A percentile compares a stretch with the other conserved stretches of the same genome.
phyloP scores from a whole-genome alignment of 2,329 filamentous ascomycete genomes.

The Exophiala viscosa region DNA sequence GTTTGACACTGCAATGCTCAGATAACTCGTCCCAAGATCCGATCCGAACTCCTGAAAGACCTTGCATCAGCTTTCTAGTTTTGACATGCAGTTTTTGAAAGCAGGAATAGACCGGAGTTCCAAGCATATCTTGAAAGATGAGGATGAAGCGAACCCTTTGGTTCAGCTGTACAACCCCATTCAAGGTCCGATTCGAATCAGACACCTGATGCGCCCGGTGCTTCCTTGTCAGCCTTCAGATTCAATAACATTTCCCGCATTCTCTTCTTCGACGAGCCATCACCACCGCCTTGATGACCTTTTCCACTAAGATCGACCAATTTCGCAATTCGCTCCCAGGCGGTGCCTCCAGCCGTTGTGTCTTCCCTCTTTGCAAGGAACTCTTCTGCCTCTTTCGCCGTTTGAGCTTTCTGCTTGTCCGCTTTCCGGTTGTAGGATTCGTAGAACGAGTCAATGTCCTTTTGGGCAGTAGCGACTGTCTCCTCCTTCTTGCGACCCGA shows the following conservation, averaged over 20 bases:
- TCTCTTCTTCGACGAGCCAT: slow-evolving; percentile 89
- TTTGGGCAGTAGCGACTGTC: slow-evolving; percentile 82
- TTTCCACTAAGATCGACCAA: slow-evolving; percentile 96
- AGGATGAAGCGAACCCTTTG: background rate
- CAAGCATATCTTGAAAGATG: background rate
- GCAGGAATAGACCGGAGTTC: too few relatives aligned
- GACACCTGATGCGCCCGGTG: slow-evolving; percentile 56
- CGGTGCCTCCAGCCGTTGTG: slow-evolving; percentile 88
- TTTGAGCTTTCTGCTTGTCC: slow-evolving; percentile 87
- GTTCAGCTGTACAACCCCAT: background rate
- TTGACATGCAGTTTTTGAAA: too few relatives aligned
- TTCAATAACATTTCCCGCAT: slow-evolving; percentile 87
- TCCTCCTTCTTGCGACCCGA: slow-evolving; percentile 77
- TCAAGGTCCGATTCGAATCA: slow-evolving; percentile 20
- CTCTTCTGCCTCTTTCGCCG: slow-evolving; percentile 85
- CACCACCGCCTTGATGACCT: slow-evolving; percentile 73
- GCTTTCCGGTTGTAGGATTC: slow-evolving; percentile 99
- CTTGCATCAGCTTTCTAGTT: too few relatives aligned
- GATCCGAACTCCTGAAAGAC: too few relatives aligned
- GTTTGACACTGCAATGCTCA: too few relatives aligned
- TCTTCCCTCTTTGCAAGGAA: slow-evolving; percentile 87
- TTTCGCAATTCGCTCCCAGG: slow-evolving; percentile 98
- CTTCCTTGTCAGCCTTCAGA: slow-evolving; percentile 89
- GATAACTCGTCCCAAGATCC: too few relatives aligned
- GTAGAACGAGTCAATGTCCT: slow-evolving; percentile 98